A percentile compares a stretch with the other conserved stretches of the same genome.
These are phyloP conservation scores for Scalesia atractyloides DNA, from an alignment of 129 eudicot species.

Conservation along the genomic window DNA sequence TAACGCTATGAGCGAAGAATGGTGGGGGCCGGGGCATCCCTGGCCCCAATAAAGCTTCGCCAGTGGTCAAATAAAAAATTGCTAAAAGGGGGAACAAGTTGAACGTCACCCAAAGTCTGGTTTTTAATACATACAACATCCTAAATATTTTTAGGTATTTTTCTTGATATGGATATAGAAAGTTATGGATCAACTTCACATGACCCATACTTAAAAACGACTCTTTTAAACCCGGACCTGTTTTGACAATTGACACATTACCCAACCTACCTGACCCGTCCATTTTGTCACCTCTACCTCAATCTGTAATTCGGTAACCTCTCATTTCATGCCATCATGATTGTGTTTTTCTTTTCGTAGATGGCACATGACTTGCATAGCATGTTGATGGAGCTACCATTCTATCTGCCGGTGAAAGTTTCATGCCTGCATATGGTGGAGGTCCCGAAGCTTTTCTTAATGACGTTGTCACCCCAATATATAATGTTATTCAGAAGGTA, in stretches of 20 bases:
- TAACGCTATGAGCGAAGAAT: no score
- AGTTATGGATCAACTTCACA: no score
- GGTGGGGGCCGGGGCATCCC: no score
- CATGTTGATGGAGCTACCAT: conserved; percentile 74
- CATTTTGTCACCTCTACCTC: background rate
- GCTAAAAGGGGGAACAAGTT: background rate
- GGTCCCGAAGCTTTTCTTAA: conserved; percentile 69
- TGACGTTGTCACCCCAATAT: conserved; percentile 69
- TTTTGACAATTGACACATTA: background rate
- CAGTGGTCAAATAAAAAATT: no score
- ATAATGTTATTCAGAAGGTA: conserved; percentile 78
- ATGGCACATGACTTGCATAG: conserved; percentile 94
- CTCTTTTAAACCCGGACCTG: background rate
- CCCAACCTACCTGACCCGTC: background rate
- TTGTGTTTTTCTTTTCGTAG: conserved; percentile 37
- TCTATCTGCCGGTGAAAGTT: conserved; percentile 62
- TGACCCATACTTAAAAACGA: background rate
- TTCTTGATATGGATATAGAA: background rate
- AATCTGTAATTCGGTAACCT: background rate
- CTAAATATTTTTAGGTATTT: background rate
- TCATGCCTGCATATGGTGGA: conserved; percentile 81
- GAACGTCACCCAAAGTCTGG: background rate
- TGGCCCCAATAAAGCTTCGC: no score
- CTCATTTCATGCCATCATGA: background rate
- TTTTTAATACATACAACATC: background rate